Evolutionary conservation across 176 grass and related monocot genomes (phyloP).

Genomic region (Zea luxurians): DNA sequence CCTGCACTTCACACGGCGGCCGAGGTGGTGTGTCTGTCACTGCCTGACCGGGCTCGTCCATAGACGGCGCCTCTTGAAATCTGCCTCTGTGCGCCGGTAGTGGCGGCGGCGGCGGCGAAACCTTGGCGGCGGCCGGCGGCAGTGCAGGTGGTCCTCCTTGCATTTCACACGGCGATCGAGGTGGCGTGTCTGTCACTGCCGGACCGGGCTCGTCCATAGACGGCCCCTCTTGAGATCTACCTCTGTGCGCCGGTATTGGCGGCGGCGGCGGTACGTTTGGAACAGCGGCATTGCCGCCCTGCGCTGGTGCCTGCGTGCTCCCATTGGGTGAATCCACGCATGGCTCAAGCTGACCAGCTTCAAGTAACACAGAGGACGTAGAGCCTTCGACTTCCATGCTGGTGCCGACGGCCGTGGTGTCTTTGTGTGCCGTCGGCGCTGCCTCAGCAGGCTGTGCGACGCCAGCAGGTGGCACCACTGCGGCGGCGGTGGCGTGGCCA

Average conservation of each 20-base stretch:
- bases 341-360: background rate
- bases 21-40: background rate
- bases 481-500: background rate
- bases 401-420: no score
- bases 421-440: background rate
- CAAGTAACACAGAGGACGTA: background rate
- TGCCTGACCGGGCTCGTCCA: no score
- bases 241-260: background rate
- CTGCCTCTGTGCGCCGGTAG: background rate
- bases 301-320: background rate
- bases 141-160: background rate
- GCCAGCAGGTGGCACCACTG: background rate
- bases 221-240: background rate
- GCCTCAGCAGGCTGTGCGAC: background rate
- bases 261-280: background rate
- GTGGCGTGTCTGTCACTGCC: background rate
- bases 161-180: background rate
- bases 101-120: background rate
- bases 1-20: background rate
- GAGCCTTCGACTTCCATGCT: background rate
- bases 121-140: background rate
- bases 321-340: conserved; percentile 8
- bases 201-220: background rate
- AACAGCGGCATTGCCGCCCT: background rate
- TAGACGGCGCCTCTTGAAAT: background rate